These are phyloP conservation scores for Saksenaea vasiformis DNA, from an alignment of 371 early-diverging fungal species.

Conservation along the genomic window DNA sequence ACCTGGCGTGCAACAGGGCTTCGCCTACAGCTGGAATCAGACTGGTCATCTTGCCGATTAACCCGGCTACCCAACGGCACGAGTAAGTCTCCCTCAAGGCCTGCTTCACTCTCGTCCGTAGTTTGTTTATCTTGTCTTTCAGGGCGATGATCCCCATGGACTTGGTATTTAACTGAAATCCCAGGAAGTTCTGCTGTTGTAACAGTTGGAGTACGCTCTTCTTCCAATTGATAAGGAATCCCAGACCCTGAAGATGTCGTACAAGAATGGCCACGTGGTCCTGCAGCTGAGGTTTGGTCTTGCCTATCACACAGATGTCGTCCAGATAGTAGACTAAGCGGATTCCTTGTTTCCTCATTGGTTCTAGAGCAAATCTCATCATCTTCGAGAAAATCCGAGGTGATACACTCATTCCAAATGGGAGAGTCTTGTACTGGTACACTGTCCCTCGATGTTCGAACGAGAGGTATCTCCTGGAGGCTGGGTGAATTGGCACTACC, in stretches of 20 bases:
- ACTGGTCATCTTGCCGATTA: conserved; percentile 16
- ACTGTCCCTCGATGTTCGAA: too few species aligned
- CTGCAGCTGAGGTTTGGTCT: not conserved
- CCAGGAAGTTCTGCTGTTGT: conserved; percentile 11
- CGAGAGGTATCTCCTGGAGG: too few species aligned
- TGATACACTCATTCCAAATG: too few species aligned
- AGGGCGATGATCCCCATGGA: conserved; percentile 13
- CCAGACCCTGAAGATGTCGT: not conserved
- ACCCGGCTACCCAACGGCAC: conserved; percentile 14
- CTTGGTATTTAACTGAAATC: conserved; percentile 12
- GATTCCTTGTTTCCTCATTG: conserved; percentile 7
- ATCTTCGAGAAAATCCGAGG: not conserved
- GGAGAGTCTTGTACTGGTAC: too few species aligned
- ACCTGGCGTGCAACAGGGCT: conserved; percentile 15
- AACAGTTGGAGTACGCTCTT: conserved; percentile 11
- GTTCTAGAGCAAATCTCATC: conserved; percentile 10
- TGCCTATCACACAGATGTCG: conserved; percentile 16
- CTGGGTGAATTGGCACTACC: conserved; percentile 13
- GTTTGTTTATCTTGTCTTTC: conserved; percentile 1
- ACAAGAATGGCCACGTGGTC: not conserved
- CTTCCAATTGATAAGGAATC: conserved; percentile 10
- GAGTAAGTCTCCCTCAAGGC: not conserved
- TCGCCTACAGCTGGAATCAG: conserved; percentile 19
- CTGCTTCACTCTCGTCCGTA: not conserved
- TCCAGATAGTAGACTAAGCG: conserved; percentile 15